Evolutionary conservation across 2,329 filamentous ascomycete species (phyloP), one percentile per base, ranked within the genome.

Genomic region (Apiospora phragmitis): DNA sequence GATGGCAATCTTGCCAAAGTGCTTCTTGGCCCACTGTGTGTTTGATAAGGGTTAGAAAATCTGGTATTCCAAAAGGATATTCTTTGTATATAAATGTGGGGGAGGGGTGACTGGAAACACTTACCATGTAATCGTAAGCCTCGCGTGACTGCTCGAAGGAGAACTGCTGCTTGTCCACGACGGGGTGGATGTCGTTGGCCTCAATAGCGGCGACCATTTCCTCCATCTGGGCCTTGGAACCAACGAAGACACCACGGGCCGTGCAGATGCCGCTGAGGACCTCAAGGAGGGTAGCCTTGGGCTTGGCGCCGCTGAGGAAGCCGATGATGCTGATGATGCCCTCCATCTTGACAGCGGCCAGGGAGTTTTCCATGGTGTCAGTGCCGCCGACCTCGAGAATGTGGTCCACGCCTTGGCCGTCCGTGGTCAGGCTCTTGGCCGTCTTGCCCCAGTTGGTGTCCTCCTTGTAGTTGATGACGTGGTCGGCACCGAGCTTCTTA

Each of bases 61-160:
- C n/a, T n/a, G n/a, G n/a, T n/a, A n/a, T n/a, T n/a, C n/a, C n/a
- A n/a, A n/a, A n/a, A n/a, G n/a, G n/a, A n/a, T n/a, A n/a, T n/a
- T n/a, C n/a, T n/a, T n/a, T n/a, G n/a, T n/a, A n/a, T n/a, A n/a
- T n/a, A n/a, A n/a, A n/a, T n/a, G n/a, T n/a, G n/a, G n/a, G n/a
- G n/a, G n/a, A n/a, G n/a, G n/a, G n/a, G n/a, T n/a, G n/a, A n/a
- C n/a, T n/a, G n/a, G n/a, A n/a, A n/a, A n/a, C n/a, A n/a, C n/a
- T n/a, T n/a, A n/a, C n/a, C 83, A 88, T 85, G 72, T 89, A 86
- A 70, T 88, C 79, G 76, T 87, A 89, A 0, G 87, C 88, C 69
- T 83, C 80, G 72, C 76, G 78, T 0, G 76, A 73, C 73, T 82
- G 72, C 2, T 82, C 82, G 14, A 86, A 76, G 0, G 69, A 74